Evolutionary conservation across 148 eudicot species (phyloP).

Genomic region (Suaeda aralocaspica): DNA sequence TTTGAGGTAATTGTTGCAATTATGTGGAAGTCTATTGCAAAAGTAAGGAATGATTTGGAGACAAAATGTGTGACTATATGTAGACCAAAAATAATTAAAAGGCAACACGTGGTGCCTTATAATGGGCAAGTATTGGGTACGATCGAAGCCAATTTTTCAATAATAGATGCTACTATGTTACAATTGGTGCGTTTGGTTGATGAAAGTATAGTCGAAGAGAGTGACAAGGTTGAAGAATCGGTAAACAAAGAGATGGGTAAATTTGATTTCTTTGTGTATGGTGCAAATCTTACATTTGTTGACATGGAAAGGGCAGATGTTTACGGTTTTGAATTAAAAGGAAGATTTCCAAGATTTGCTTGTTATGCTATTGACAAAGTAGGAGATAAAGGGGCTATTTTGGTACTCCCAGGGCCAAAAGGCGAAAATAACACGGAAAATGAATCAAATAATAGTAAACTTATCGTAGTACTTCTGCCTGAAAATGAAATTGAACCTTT

Average conservation of each 20-base stretch:
- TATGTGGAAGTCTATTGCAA: conserved; percentile 58
- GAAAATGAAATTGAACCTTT: conserved; percentile 38
- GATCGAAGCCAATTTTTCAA: conserved; percentile 23
- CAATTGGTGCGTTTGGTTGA: conserved; percentile 34
- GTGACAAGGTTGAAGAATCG: conserved; percentile 29
- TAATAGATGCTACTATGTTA: conserved; percentile 18
- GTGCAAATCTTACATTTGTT: conserved; percentile 65
- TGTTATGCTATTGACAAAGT: conserved; percentile 41
- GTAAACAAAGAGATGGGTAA: conserved; percentile 24
- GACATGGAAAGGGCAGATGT: conserved; percentile 44
- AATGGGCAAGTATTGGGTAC: conserved; percentile 41
- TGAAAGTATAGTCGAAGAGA: conserved; percentile 35
- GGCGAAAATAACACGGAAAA: neutral
- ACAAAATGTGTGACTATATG: conserved; percentile 51
- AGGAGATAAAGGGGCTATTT: conserved; percentile 54
- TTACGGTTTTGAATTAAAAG: conserved; percentile 45
- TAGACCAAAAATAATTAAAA: conserved; percentile 4
- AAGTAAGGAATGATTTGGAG: conserved; percentile 33
- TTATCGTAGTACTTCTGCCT: conserved; percentile 39
- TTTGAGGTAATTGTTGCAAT: conserved; percentile 52
- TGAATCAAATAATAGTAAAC: conserved; percentile 16
- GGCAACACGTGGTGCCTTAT: conserved; percentile 21
- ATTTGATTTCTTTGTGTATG: conserved; percentile 51
- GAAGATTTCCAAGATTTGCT: conserved; percentile 38
- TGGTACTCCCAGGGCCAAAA: conserved; percentile 42